Evolutionary conservation across 2,329 filamentous ascomycete species (phyloP), one percentile per base, ranked within the genome.

Genomic region (Scedosporium apiospermum): DNA sequence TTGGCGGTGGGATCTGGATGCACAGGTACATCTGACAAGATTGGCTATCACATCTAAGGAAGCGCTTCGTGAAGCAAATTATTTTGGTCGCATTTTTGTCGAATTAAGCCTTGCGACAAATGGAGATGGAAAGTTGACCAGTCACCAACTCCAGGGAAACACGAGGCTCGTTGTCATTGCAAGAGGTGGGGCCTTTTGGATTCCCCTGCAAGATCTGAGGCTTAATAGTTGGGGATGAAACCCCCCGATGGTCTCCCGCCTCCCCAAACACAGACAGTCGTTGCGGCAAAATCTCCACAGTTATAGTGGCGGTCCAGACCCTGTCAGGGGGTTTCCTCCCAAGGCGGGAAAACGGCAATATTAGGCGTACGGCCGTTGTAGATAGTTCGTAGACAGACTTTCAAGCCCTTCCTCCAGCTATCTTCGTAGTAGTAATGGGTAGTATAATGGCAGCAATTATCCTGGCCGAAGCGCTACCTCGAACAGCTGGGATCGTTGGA

Each of bases 281-380:
- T 23, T 58, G 55, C 55, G 55, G 55, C 55, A 58, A 58, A 51
- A 38, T 38, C 55, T 58, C 55, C 27, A 58, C 55, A 38, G 16
- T 38, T 58, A 38, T 16, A 38, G 34, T 34, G 26, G 55, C 16
- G 55, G 55, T 58, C 55, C 34, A 58, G 55, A 58, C 30, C 34
- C 30, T 55, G 12, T 55, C 51, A 55, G 51, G 51, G 51, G 51
- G 34, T 12, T 38, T 49, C 51, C 51, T 23, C 51, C 51, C 51
- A 55, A 55, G 51, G 51, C 51, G 51, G 51, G 21, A 55, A 55
- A 18, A 49, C 51, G 51, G 51, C 51, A 55, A 10, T 55, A 55
- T 55, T 55, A 27, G 18, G 18, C 23, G 51, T 55, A 23, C 3
- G 21, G 23, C 51, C 51, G 51, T 23, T 23, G 51, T 23, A 55